Conservation (phyloP, 306 rosid genomes). For the Fragaria vesca region DNA sequence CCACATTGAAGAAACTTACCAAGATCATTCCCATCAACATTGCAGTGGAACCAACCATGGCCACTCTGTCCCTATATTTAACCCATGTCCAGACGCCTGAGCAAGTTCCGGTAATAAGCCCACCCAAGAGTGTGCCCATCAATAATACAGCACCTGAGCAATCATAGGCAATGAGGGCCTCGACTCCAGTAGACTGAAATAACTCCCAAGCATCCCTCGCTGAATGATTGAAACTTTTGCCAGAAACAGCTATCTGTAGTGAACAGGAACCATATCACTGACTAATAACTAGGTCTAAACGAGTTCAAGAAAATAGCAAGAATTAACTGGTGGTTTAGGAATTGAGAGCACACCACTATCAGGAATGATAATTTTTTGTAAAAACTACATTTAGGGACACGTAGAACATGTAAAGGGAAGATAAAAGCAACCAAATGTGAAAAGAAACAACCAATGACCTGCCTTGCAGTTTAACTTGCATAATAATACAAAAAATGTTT, state of each 20-base stretch:
- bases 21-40: conserved; percentile 95
- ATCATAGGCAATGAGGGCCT: conserved; percentile 87
- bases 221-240: conserved; percentile 87
- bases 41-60: conserved; percentile 91
- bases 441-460: not conserved
- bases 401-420: not conserved
- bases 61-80: conserved; percentile 67
- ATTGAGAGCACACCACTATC: not conserved
- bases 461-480: not conserved
- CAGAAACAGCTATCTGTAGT: conserved; percentile 84
- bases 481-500: not conserved
- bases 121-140: conserved; percentile 86
- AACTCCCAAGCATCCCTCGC: conserved; percentile 99
- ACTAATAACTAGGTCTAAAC: not conserved
- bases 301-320: conserved; percentile 13
- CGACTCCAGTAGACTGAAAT: conserved; percentile 97
- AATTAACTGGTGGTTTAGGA: not conserved
- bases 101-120: conserved; percentile 91
- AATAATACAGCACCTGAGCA: conserved; percentile 94
- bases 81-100: conserved; percentile 92
- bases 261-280: conserved; percentile 11
- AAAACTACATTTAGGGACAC: not conserved
- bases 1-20: conserved; percentile 43
- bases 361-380: not conserved
- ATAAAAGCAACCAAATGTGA: not conserved